Evolutionary conservation across 225 moss, liverwort and hornwort genomes (phyloP), one percentile per base, ranked within the genome.

Genomic region (Polytrichum formosum): DNA sequence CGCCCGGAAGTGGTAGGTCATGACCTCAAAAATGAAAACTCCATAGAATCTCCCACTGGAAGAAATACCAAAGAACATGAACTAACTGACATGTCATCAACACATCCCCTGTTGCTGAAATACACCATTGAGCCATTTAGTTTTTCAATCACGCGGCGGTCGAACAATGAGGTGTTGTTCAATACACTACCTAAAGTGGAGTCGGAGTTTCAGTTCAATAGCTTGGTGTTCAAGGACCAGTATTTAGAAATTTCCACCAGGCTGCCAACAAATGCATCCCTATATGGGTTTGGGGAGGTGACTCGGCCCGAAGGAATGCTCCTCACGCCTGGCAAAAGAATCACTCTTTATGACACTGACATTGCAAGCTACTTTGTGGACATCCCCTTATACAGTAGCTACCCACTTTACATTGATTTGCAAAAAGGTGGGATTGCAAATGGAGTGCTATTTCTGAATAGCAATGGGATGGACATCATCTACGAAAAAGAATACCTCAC

Each of bases 391-490:
- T 93, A 93, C 68, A 90, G 96, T 56, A 67, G 77, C n/a, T 92
- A 70, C 62, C 96, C 93, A n/a, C 88, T 88, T 56, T 69, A 89
- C 65, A 63, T 97, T 71, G 92, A 92, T 59, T 23, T 93, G 74
- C 78, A 89, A 61, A 74, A 85, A 27, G 82, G 87, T 25, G 92
- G 86, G 2, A 28, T 26, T 6, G 77, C 89, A 18, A 87, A 93
- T 37, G 87, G 92, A 13, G 92, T 96, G 69, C 67, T 96, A 64
- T 80, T 96, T 26, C 78, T 96, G 64, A 96, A 85, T 67, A 91
- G 93, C 84, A 91, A 96, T 54, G 96, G 93, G 64, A 93, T 96
- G 96, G 96, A 93, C 63, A 72, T 93, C 7, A 54, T 69, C 21
- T 96, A 89, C 70, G 81, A 83, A 58, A 71, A 80, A 55, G 65